These are phyloP conservation scores for Rhodotorula kratochvilovae DNA, from an alignment of 768 basidiomycete genomes.

Conservation along the genomic window DNA sequence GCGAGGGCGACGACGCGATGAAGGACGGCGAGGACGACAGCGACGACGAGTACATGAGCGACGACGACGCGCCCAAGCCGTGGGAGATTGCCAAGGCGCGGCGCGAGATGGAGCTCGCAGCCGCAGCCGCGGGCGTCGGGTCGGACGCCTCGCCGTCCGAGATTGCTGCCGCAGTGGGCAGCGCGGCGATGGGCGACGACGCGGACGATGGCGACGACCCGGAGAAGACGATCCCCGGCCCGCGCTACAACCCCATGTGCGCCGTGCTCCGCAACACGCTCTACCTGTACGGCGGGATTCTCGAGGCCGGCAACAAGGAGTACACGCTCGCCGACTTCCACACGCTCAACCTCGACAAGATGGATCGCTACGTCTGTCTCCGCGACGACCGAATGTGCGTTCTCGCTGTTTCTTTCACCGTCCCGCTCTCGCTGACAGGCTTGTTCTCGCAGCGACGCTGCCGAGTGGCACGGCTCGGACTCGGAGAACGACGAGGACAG, in stretches of 20 bases:
- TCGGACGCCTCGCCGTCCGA: neutral
- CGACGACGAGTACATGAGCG: constrained; percentile 28
- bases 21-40: constrained; percentile 23
- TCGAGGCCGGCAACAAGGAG: constrained; percentile 73
- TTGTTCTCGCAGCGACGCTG: constrained; percentile 49
- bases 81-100: constrained; percentile 30
- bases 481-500: constrained; percentile 56
- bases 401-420: neutral
- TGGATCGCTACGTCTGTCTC: constrained; percentile 71
- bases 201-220: constrained; percentile 68
- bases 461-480: constrained; percentile 50
- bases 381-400: constrained; percentile 64
- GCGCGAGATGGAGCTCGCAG: constrained; percentile 31
- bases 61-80: constrained; percentile 36
- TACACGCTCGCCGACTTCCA: constrained; percentile 88
- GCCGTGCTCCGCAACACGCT: constrained; percentile 76
- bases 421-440: neutral
- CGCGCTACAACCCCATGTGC: constrained; percentile 83
- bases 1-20: neutral
- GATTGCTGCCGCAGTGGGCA: rapidly evolving
- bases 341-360: constrained; percentile 71
- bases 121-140: constrained; percentile 35
- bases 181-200: constrained; percentile 50
- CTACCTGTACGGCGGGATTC: constrained; percentile 90
- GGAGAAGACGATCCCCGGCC: constrained; percentile 59